Evolutionary conservation across 2,329 filamentous ascomycete species (phyloP), one percentile per base, ranked within the genome.

Genomic region (Beauveria scarabaeidicola): DNA sequence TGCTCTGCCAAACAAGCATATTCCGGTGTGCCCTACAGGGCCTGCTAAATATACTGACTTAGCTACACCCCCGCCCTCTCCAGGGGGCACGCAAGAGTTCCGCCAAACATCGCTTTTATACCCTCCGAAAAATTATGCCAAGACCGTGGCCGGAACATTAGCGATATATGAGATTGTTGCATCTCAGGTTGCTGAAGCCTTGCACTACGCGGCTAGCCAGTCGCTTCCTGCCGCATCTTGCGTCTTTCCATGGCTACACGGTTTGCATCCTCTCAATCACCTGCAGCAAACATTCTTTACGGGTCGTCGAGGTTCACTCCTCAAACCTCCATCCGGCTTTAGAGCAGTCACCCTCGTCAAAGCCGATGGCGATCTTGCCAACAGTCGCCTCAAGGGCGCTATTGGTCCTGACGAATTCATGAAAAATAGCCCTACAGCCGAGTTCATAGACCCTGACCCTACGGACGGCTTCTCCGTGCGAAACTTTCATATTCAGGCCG

Each of bases 201-300:
- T 97, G 38, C 85, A 95, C 64, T 84, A 92, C 67, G 77, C 85
- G 61, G 83, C 93, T 3, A 82, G 85, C 2, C 91, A 96, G 68
- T 88, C 91, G 1, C 78, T 97, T 25, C 93, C 94, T 7, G 86
- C 93, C 59, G 86, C 94, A 0, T 83, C 87, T n/a, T 81, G 86
- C 62, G 90, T 97, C 63, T 99, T 97, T 68, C 94, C 94, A 2
- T 99, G 94, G 94, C 79, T 97, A 25, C 94, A 99, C 74, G 94
- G 94, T 25, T 77, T 97, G 44, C 92, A 97, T 68, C 87, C 90
- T 0, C 84, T 88, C 62, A 99, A 99, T 69, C 86, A 90, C 62
- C 82, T 96, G 58, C 94, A 99, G 69, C 82, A 94, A 62, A 84
- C 89, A 7, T 97, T 97, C 77, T 97, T 99, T 72, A 85, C 87